Evolutionary conservation across 1,284 basidiomycete species (phyloP), one percentile per base, ranked within the genome.

Genomic region (Papiliotrema nemorosa): DNA sequence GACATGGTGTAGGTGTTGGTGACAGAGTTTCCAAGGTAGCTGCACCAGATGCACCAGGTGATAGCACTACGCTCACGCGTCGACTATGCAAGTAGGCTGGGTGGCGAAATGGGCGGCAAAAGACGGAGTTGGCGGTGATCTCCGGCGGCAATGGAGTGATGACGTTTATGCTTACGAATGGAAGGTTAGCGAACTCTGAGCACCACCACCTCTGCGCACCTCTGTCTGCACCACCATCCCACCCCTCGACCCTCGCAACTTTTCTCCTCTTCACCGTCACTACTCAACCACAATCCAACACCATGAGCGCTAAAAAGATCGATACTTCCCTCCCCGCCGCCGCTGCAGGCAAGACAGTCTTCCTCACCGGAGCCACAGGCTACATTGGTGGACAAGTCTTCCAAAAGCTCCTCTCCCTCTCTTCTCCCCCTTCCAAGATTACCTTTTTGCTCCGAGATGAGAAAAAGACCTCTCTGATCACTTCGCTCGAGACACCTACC

Each of bases 1-100:
- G 72, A 68, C 73, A 76, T 75, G n/a, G 25, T 39, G 31, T 6
- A 20, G 43, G n/a, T n/a, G n/a, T n/a, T n/a, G n/a, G n/a, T n/a
- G n/a, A n/a, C n/a, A n/a, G n/a, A n/a, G 40, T 14, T 14, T 12
- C 12, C 25, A 9, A 31, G 43, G 7, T 25, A 31, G 43, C 9
- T 9, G 40, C 13, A 42, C 10, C 26, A 42, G 40, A 21, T 24
- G n/a, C n/a, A 25, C 20, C 24, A 18, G 39, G 7, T 18, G 16
- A 25, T 41, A 9, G 21, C 39, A 21, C 7, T 24, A n/a, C 24
- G 18, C 39, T 41, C 10, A 9, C 24, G 24, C 18, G 24, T 25
- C 37, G 37, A n/a, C n/a, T 34, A 9, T 34, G 9, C n/a, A 9
- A 34, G 10, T n/a, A n/a, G n/a, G n/a, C 31, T n/a, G n/a, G 31